Base-by-base conservation (phyloP, 2,329 filamentous ascomycete genomes). In the Exophiala aquamarina region DNA sequence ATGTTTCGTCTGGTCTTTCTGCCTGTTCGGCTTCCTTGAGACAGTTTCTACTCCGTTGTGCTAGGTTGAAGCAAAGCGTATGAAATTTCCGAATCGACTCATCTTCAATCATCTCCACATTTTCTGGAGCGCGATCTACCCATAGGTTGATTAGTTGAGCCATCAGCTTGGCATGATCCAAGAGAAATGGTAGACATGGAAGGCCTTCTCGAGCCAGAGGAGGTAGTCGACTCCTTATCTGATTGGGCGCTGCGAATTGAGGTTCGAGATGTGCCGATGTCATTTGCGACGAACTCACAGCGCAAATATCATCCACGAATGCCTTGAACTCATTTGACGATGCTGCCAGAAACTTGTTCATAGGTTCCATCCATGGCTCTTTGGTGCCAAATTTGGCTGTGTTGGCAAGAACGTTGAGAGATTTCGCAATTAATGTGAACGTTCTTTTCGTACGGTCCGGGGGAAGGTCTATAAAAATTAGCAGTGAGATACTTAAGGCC, bases 281-380 rank as follows among this genome's bases (percentile, higher is more conserved):
- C 7, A 81, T 73, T 31, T 81, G 74, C 35, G 77, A 72, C 3
- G 84, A 80, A 1, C 89, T 84, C 43, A 96, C 88, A 7, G 85
- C 82, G 70, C 92, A 96, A 37, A 96, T 81, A 21, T 82, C 77
- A 63, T 97, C 91, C 50, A 96, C 86, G 59, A 91, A 96, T 37
- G 84, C 79, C 65, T 91, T 94, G 67, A 96, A 89, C 31, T 87
- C 81, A 59, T 85, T 78, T 15, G 90, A 82, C 61, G 95, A 85
- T 1, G 81, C 75, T 7, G 76, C 78, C 37, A 97, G 72, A 60
- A 96, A 96, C 34, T 80, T 81, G 63, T 96, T 97, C 92, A 97
- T 97, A 0, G 90, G 90, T 69, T 95, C 91, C 91, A 97, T 96
- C 89, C 90, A 97, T n/a, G 86, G 83, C 67, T 97, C 92, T 64